Conservation (phyloP, 345 rosid genomes). For the Ricinus communis region DNA sequence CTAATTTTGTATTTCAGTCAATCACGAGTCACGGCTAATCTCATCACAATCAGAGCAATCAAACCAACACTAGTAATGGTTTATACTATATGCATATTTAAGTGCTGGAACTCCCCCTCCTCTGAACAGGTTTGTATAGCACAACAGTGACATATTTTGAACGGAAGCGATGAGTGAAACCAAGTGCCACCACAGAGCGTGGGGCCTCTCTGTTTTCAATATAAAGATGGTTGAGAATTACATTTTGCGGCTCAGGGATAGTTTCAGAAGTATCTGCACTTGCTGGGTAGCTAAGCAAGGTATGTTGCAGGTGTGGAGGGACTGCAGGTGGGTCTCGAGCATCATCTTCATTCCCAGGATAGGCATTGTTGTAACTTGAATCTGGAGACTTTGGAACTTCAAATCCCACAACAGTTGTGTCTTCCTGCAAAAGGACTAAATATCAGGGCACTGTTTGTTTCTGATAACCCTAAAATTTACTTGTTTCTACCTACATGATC, state of each 20-base stretch:
- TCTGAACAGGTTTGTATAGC: constrained; percentile 69
- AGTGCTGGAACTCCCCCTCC: constrained; percentile 48
- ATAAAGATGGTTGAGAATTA: constrained; percentile 81
- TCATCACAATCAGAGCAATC: constrained; percentile 24
- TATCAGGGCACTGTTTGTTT: neutral
- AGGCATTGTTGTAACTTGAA: constrained; percentile 77
- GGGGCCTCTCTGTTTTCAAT: constrained; percentile 85
- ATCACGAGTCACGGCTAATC: constrained; percentile 11
- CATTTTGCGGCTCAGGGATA: constrained; percentile 60
- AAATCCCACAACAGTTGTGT: constrained; percentile 74
- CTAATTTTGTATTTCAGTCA: constrained; percentile 24
- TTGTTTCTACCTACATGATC: constrained; percentile 51
- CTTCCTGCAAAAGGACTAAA: constrained; percentile 51
- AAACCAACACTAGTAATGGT: constrained; percentile 12
- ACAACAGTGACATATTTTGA: constrained; percentile 91
- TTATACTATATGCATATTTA: constrained; percentile 30
- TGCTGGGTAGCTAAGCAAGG: constrained; percentile 57
- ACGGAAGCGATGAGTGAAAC: constrained; percentile 86
- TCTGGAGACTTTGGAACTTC: constrained; percentile 90
- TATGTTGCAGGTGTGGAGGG: constrained; percentile 73
- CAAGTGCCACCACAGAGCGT: constrained; percentile 87
- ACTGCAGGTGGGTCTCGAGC: constrained; percentile 82
- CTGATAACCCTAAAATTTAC: constrained; percentile 6
- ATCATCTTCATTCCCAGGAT: constrained; percentile 68
- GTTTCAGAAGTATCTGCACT: constrained; percentile 46